Percentiles rank a stretch among this genome's conserved stretches.
phyloP scores from a whole-genome alignment of 2,329 filamentous ascomycete genomes.

The Fusarium chuoi region DNA sequence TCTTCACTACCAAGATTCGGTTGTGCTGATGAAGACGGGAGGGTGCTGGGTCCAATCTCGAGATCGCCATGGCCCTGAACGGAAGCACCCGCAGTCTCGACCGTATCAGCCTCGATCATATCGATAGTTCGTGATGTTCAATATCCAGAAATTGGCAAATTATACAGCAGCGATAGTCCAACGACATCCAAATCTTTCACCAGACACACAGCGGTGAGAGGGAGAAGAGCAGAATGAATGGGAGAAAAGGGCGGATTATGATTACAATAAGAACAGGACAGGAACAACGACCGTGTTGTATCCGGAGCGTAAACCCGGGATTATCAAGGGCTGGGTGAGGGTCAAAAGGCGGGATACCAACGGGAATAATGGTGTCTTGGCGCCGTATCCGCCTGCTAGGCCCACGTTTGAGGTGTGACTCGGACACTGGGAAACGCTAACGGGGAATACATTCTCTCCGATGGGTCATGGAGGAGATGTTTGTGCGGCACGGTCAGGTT shows the following conservation, averaged over 20 bases:
- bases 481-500: constrained; percentile 25
- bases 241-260: constrained; percentile 4
- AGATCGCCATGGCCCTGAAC: constrained; percentile 22
- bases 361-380: constrained; percentile 41
- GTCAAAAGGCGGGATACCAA: constrained; percentile 36
- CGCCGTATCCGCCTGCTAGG: constrained; percentile 34
- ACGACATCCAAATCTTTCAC: not conserved
- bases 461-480: constrained; percentile 14
- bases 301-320: constrained; percentile 34
- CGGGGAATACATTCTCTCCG: constrained; percentile 9
- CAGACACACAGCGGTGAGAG: not conserved
- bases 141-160: not conserved
- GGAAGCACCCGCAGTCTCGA: constrained; percentile 8
- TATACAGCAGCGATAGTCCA: not conserved
- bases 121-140: not conserved
- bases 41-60: constrained; percentile 28
- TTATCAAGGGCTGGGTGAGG: constrained; percentile 37
- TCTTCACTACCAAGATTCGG: constrained; percentile 21
- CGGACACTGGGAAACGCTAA: constrained; percentile 35
- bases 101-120: constrained; percentile 24
- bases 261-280: constrained; percentile 7
- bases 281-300: constrained; percentile 14
- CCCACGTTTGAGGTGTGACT: constrained; percentile 27
- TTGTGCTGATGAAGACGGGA: constrained; percentile 12
- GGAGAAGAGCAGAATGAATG: not conserved